phyloP scores from a whole-genome alignment of 371 early-diverging fungal species.

The Mortierella sp. region DNA sequence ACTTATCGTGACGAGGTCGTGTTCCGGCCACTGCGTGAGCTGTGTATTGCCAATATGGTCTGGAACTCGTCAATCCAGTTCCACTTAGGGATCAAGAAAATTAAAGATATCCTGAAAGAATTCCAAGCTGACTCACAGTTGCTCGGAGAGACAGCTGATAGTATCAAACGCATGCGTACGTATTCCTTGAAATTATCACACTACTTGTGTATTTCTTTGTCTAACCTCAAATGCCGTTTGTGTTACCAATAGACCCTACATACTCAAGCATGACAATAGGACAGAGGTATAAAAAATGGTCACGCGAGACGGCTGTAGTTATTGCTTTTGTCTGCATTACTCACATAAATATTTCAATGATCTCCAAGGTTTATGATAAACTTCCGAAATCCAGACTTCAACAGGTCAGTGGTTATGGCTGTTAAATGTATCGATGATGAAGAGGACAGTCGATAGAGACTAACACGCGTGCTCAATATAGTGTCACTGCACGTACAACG shows the following conservation, averaged over 20 bases:
- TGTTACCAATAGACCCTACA: conserved; percentile 36
- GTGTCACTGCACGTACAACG: conserved; percentile 22
- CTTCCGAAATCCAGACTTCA: conserved; percentile 51
- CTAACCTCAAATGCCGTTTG: not conserved
- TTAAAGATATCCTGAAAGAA: conserved; percentile 51
- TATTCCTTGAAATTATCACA: not conserved
- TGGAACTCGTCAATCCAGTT: conserved; percentile 57
- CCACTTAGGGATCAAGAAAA: conserved; percentile 49
- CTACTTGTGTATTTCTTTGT: not conserved
- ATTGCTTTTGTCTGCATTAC: not conserved
- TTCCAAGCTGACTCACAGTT: conserved; percentile 39
- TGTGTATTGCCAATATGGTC: conserved; percentile 51
- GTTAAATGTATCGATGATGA: not conserved
- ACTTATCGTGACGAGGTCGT: conserved; percentile 48
- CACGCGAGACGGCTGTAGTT: not conserved
- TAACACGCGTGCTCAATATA: not conserved
- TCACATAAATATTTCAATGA: not conserved
- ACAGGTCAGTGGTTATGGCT: conserved; percentile 15
- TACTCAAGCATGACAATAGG: conserved; percentile 35
- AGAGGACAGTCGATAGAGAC: not conserved
- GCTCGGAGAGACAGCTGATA: conserved; percentile 35
- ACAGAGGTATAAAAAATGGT: conserved; percentile 17
- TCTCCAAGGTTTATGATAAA: conserved; percentile 41
- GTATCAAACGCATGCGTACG: conserved; percentile 44
- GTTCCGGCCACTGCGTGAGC: conserved; percentile 48